Evolutionary conservation across 2,329 filamentous ascomycete genomes (phyloP), one percentile per base, ranked within the genome.

Genomic region (Penicillium paneum): DNA sequence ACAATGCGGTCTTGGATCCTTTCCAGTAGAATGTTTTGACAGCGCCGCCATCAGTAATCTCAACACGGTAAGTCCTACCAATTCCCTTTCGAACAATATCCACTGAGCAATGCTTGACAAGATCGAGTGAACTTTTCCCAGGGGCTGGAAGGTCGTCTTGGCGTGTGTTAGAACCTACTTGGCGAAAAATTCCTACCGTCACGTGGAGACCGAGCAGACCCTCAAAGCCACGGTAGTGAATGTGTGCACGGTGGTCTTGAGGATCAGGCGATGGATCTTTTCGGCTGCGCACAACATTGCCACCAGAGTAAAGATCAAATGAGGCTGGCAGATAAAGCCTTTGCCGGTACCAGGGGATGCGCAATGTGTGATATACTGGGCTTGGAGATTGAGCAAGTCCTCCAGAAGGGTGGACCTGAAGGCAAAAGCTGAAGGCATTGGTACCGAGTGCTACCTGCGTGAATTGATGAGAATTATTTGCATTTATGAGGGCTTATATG

Each of bases 371-470:
- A 29, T 53, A 53, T 42, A 48, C 51, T 21, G 51, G 51, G 19
- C 51, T 48, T 42, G 51, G 51, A 38, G 51, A 41, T 13, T 42
- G 38, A 17, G 51, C 38, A 19, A 36, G 28, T 38, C 51, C 51
- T 12, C 51, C 51, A 6, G 51, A 46, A n/a, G 51, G 51, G 29
- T 53, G 51, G 31, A 53, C 35, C 21, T 53, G 51, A 21, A 53
- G 51, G n/a, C 51, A 49, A 26, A 53, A 53, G 38, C 38, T 53
- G 3, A 38, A 53, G 21, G 51, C 51, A 28, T 48, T 42, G 24
- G 44, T 48, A 17, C 51, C 51, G 3, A 53, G 36, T 13, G 51
- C 35, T 26, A 47, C 36, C 51, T 53, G 31, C n/a, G 11, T 15
- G 10, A 29, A 15, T 15, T 17, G n/a, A 15, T 51, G 24, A 44